A percentile compares a stretch with the other conserved stretches of the same genome.
Conservation (phyloP, 148 eudicot genomes). For the Amaranthus cruentus region DNA sequence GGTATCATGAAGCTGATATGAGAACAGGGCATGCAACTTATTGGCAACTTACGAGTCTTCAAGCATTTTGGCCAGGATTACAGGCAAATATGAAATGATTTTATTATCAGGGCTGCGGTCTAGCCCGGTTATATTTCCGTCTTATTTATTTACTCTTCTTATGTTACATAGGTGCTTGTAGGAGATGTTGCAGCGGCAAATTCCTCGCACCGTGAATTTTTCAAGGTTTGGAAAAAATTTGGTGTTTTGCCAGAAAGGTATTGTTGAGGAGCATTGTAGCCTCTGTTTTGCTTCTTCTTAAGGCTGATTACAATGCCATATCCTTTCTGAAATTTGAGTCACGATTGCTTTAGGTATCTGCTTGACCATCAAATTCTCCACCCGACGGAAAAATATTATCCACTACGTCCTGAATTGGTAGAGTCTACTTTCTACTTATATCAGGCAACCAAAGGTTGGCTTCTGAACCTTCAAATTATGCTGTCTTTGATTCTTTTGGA, state of each 20-base stretch:
- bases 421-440: conserved; percentile 95
- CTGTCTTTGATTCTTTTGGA: not conserved
- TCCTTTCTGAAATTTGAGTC: conserved; percentile 1
- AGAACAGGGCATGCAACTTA: conserved; percentile 89
- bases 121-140: conserved; percentile 7
- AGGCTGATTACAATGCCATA: conserved; percentile 4
- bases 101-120: conserved; percentile 1
- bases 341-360: conserved; percentile 50
- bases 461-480: conserved; percentile 5
- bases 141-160: conserved; percentile 12
- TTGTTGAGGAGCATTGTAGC: not conserved
- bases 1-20: conserved; percentile 99
- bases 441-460: conserved; percentile 91
- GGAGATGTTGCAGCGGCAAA: conserved; percentile 92
- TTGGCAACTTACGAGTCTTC: conserved; percentile 98
- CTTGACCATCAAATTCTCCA: conserved; percentile 89
- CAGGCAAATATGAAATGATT: conserved; percentile 47
- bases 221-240: conserved; percentile 75
- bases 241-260: conserved; percentile 97
- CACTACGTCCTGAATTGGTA: conserved; percentile 92
- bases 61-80: conserved; percentile 99
- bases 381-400: conserved; percentile 96
- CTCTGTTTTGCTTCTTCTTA: not conserved
- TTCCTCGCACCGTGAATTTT: conserved; percentile 90
- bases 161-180: conserved; percentile 67